Conservation (phyloP, 2,329 filamentous ascomycete species). For the Cladosporium sp. region DNA sequence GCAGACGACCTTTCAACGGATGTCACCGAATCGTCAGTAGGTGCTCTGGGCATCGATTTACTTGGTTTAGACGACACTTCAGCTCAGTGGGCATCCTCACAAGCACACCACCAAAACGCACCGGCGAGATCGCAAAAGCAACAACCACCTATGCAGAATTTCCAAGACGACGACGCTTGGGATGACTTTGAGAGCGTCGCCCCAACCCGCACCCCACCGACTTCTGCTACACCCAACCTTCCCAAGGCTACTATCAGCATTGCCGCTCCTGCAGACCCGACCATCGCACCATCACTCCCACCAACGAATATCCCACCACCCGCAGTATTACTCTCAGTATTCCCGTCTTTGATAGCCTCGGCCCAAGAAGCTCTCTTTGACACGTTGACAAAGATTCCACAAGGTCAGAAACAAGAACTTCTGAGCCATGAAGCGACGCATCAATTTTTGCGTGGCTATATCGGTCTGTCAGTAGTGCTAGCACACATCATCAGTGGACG, state of each 20-base stretch:
- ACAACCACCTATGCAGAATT: background rate
- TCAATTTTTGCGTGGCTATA: constrained; percentile 60
- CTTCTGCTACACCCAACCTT: constrained; percentile 3
- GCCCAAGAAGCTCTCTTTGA: constrained; percentile 63
- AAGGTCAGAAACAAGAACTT: constrained; percentile 58
- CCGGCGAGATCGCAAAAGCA: constrained; percentile 4
- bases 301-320: constrained; percentile 88
- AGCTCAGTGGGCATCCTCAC: constrained; percentile 1
- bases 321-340: constrained; percentile 72
- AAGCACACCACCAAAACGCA: background rate
- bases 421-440: constrained; percentile 57
- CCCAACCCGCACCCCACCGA: constrained; percentile 8
- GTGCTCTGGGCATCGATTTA: constrained; percentile 19
- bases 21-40: background rate
- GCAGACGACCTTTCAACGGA: background rate
- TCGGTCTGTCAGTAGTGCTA: constrained; percentile 62
- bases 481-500: constrained; percentile 81
- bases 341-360: constrained; percentile 65
- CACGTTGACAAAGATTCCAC: constrained; percentile 47
- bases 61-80: constrained; percentile 25
- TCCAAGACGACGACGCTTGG: constrained; percentile 36
- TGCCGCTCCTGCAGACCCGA: background rate
- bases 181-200: constrained; percentile 39
- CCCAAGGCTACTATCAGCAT: constrained; percentile 5
- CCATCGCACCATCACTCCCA: constrained; percentile 3